These are phyloP conservation scores for Diaporthe citri DNA, from an alignment of 2,329 filamentous ascomycete species.

Conservation along the genomic window DNA sequence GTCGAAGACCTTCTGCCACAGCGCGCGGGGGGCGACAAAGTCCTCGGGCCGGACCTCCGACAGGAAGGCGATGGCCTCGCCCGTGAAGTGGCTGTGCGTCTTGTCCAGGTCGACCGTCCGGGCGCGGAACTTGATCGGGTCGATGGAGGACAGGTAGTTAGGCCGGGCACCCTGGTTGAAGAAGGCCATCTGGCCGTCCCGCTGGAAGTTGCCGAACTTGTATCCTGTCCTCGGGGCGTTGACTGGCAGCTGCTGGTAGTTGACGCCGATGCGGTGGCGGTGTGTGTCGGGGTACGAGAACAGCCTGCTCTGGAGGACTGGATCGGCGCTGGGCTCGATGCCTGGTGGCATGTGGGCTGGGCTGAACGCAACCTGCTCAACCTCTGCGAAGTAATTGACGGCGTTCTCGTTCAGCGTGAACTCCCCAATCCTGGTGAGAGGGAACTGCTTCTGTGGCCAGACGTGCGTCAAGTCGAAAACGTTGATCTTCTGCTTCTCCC, in stretches of 20 bases:
- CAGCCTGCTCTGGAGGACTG: slow-evolving; percentile 70
- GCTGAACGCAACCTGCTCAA: slow-evolving; percentile 77
- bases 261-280: slow-evolving; percentile 72
- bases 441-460: slow-evolving; percentile 67
- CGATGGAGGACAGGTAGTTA: slow-evolving; percentile 61
- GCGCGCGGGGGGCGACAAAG: slow-evolving; percentile 62
- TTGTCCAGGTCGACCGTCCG: slow-evolving; percentile 54
- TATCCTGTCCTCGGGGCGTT: slow-evolving; percentile 68
- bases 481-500: slow-evolving; percentile 54
- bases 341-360: slow-evolving; percentile 75
- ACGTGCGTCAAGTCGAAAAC: slow-evolving; percentile 71
- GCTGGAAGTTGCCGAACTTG: slow-evolving; percentile 73
- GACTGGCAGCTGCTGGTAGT: slow-evolving; percentile 72
- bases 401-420: slow-evolving; percentile 68
- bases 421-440: slow-evolving; percentile 64
- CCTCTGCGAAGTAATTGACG: slow-evolving; percentile 77
- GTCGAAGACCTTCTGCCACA: slow-evolving; percentile 74
- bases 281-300: slow-evolving; percentile 75
- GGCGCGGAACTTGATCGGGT: slow-evolving; percentile 51
- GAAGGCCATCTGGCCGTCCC: slow-evolving; percentile 78
- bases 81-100: slow-evolving; percentile 54
- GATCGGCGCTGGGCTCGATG: slow-evolving; percentile 72
- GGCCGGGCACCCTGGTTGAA: slow-evolving; percentile 74
- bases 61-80: slow-evolving; percentile 53
- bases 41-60: slow-evolving; percentile 55